These are phyloP conservation scores for Fraxinus excelsior DNA, from an alignment of 257 asterid species.

Conservation along the genomic window DNA sequence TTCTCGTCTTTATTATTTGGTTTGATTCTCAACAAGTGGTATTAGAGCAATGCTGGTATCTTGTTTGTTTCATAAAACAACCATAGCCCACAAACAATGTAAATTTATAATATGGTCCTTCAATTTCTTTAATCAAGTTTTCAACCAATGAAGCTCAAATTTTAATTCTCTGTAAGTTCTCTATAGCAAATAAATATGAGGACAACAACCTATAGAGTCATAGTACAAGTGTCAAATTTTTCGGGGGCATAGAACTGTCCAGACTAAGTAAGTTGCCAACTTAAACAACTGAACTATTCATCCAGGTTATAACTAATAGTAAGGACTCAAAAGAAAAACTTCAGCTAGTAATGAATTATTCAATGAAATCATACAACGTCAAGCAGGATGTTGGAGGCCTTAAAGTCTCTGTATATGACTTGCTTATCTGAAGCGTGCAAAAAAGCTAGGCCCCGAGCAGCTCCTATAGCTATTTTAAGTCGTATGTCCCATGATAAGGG, in stretches of 20 bases:
- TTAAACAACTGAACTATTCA: not conserved
- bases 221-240: not conserved
- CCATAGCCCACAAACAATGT: no score
- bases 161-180: not conserved
- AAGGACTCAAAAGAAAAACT: not conserved
- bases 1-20: no score
- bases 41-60: no score
- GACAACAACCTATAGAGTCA: not conserved
- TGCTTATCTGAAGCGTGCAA: conserved; percentile 44
- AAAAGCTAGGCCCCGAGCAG: conserved; percentile 51
- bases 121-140: not conserved
- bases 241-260: not conserved
- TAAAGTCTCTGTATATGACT: conserved; percentile 50
- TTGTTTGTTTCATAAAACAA: no score
- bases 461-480: conserved; percentile 48
- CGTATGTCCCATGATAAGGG: conserved; percentile 50
- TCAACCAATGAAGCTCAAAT: not conserved
- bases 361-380: conserved; percentile 36
- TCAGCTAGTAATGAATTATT: not conserved
- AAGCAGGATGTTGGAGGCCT: conserved; percentile 53
- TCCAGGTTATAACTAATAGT: not conserved
- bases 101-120: no score
- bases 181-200: not conserved
- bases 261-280: not conserved
- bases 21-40: no score